A percentile compares a stretch with the other conserved stretches of the same genome.
These are phyloP conservation scores for Gyromitra esculenta DNA, from an alignment of 2,329 filamentous ascomycete species.

Conservation along the genomic window DNA sequence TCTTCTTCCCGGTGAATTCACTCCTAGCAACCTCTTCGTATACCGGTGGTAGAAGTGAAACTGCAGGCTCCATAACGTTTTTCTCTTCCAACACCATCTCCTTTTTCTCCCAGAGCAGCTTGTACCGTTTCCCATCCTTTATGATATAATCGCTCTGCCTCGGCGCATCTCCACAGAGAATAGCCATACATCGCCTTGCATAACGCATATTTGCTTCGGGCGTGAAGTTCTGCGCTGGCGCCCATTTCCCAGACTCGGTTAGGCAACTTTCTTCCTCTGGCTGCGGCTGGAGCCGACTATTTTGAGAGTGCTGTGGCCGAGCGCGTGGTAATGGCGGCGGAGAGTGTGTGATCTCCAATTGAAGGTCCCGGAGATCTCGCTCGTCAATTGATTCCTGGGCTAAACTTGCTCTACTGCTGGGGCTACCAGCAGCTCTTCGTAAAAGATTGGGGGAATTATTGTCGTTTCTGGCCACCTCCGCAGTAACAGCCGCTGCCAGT, in stretches of 20 bases:
- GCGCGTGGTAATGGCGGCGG: slow-evolving; percentile 47
- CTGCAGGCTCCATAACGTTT: background rate
- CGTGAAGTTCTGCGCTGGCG: slow-evolving; percentile 53
- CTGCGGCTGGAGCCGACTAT: slow-evolving; percentile 9
- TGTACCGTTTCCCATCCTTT: slow-evolving; percentile 56
- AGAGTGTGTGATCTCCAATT: slow-evolving; percentile 43
- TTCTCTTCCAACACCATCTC: slow-evolving; percentile 55
- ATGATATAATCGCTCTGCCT: slow-evolving; percentile 57
- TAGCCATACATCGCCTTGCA: slow-evolving; percentile 57
- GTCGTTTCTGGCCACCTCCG: background rate
- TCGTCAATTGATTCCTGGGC: slow-evolving; percentile 53
- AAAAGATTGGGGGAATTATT: background rate
- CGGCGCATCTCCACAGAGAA: slow-evolving; percentile 56
- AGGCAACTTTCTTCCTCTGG: slow-evolving; percentile 12
- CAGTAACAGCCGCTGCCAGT: slow-evolving; percentile 32
- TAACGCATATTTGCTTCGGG: slow-evolving; percentile 57
- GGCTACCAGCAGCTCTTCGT: slow-evolving; percentile 39
- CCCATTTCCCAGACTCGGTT: slow-evolving; percentile 56
- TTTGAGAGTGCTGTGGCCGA: slow-evolving; percentile 40
- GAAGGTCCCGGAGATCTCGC: slow-evolving; percentile 47
- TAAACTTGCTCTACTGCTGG: slow-evolving; percentile 33
- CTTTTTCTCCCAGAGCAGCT: slow-evolving; percentile 55
- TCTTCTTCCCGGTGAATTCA: slow-evolving; percentile 16
- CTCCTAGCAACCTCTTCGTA: slow-evolving; percentile 28
- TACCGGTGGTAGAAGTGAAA: slow-evolving; percentile 11